These are phyloP conservation scores for Nevesoporus exiguus DNA, from an alignment of 768 basidiomycete genomes.

Conservation along the genomic window DNA sequence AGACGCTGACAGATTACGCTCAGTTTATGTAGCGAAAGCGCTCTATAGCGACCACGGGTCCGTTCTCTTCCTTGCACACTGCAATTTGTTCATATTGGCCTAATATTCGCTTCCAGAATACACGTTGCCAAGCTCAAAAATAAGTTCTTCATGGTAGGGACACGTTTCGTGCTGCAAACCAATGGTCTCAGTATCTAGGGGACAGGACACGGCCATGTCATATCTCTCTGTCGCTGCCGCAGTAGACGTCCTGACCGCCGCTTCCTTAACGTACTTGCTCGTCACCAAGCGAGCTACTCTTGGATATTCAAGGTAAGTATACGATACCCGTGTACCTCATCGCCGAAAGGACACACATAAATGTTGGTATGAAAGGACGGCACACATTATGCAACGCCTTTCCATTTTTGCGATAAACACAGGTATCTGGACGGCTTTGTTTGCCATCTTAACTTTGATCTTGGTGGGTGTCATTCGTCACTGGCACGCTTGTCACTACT, in stretches of 20 bases:
- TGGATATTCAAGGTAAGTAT: neutral
- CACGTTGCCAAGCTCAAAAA: neutral
- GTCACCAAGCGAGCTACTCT: neutral
- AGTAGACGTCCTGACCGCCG: conserved; percentile 3
- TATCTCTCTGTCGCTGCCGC: neutral
- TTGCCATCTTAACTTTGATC: conserved; percentile 38
- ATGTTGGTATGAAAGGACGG: neutral
- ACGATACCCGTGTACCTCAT: too few species aligned
- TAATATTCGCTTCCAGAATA: neutral
- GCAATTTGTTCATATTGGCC: neutral
- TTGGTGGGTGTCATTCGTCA: neutral
- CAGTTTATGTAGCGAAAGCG: conserved; percentile 3
- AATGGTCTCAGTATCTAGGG: neutral
- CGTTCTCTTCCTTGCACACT: neutral
- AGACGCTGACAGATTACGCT: neutral
- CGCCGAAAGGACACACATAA: neutral
- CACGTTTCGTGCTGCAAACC: neutral
- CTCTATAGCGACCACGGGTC: conserved; percentile 3
- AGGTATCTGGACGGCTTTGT: conserved; percentile 49
- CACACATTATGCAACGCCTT: conserved; percentile 7
- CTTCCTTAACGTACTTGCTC: conserved; percentile 6
- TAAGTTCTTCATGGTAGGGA: neutral
- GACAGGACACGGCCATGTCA: neutral
- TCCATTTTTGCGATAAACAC: conserved; percentile 12
- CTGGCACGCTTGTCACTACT: neutral